Evolutionary conservation across 345 rosid species (phyloP), one percentile per base, ranked within the genome.

Genomic region (Eutrema heterophyllum): DNA sequence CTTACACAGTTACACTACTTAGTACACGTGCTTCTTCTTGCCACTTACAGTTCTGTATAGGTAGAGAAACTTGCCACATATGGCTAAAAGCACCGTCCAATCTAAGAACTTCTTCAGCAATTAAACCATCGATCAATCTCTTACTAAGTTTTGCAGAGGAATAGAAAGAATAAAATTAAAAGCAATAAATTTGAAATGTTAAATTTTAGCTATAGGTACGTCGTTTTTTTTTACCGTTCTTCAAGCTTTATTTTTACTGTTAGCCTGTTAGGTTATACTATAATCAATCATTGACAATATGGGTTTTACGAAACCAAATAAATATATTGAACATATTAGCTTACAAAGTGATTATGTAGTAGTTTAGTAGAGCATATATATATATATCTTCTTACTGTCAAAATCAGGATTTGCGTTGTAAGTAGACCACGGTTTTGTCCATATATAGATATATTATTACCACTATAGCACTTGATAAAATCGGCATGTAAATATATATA

Each of bases 21-120:
- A 4, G 5, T 41, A 46, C n/a, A 73, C 78, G 66, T 73, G 67
- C 67, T 52, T 65, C 38, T 46, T 66, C 33, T 29, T 26, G 59
- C 24, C 51, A 36, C 12, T 24, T 41, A 24, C 4, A 30, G 7
- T 2, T 39, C 26, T 53, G 29, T 67, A 5, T n/a, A 48, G 7
- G 67, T 71, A 6, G 50, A 61, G 43, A 60, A 60, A 29, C 35
- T 46, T 36, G 66, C 44, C 57, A 61, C 61, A 26, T 27, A 18
- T 16, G 30, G 27, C 5, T 54, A 30, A 43, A 40, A 71, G 9
- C 43, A 71, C 62, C 61, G 46, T 24, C 76, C 70, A 43, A 58
- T 72, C 38, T 39, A n/a, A 54, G 55, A 32, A 6, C 36, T 16
- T 60, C 8, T 40, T 40, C 8, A 13, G 35, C 11, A 39, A 39